Conservation (phyloP, 768 basidiomycete species). For the Boletus pseudo-olivaceus region DNA sequence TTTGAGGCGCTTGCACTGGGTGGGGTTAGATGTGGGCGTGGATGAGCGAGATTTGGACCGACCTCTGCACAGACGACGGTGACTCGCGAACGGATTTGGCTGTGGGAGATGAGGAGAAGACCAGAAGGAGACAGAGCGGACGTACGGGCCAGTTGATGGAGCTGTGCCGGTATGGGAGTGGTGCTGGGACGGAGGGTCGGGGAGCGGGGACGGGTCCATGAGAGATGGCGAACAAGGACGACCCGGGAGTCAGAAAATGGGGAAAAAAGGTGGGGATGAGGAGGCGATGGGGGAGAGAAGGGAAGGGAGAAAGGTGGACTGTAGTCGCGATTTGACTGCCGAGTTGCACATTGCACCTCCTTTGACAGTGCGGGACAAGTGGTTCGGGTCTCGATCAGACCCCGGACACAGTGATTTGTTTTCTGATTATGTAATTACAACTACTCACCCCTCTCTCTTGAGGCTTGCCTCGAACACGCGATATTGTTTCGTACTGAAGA, state of each 20-base stretch:
- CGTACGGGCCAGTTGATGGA: constrained; percentile 31
- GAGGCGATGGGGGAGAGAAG: background rate
- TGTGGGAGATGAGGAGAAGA: constrained; percentile 23
- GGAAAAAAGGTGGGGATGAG: background rate
- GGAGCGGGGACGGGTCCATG: constrained; percentile 20
- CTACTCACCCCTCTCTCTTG: background rate
- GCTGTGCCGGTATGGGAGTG: constrained; percentile 14
- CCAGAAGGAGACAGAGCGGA: constrained; percentile 8
- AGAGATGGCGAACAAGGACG: background rate
- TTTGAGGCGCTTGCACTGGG: constrained; percentile 82
- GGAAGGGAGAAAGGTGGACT: background rate
- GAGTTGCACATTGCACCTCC: constrained; percentile 20
- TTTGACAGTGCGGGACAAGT: constrained; percentile 10
- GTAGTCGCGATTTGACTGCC: constrained; percentile 8
- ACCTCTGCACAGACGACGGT: constrained; percentile 85
- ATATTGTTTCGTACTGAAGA: background rate
- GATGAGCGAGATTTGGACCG: constrained; percentile 12
- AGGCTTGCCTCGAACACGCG: constrained; percentile 7
- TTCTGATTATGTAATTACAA: constrained; percentile 11
- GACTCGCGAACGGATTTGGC: constrained; percentile 70
- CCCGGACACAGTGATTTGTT: constrained; percentile 7
- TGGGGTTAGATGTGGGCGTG: constrained; percentile 3
- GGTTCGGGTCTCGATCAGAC: constrained; percentile 22
- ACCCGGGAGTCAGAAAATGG: background rate
- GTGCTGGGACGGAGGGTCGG: constrained; percentile 18